Evolutionary conservation across 2,329 filamentous ascomycete species (phyloP).

Genomic region (Paracamarosporium sp.): DNA sequence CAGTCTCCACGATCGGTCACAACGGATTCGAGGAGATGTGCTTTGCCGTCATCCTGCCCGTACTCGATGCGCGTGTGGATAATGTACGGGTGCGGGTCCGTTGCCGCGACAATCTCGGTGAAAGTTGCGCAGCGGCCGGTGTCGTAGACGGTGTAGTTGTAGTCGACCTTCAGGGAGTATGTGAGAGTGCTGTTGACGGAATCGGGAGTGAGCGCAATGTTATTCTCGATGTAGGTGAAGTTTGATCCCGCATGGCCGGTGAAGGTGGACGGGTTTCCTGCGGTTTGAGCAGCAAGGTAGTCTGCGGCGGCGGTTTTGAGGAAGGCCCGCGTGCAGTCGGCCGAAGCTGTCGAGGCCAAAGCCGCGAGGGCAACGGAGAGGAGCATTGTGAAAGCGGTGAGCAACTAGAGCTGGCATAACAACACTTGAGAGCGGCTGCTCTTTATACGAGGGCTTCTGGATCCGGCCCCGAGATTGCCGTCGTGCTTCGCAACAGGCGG

Average conservation of each 20-base stretch:
- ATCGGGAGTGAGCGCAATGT: constrained; percentile 12
- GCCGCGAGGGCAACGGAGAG: neutral
- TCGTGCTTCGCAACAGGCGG: neutral
- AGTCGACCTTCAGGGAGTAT: constrained; percentile 22
- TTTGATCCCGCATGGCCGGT: neutral
- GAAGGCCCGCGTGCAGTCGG: constrained; percentile 13
- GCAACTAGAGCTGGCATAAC: neutral
- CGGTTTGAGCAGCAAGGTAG: constrained; percentile 9
- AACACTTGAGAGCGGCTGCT: neutral
- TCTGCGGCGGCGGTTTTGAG: constrained; percentile 11
- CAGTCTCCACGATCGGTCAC: constrained; percentile 36
- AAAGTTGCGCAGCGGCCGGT: constrained; percentile 31
- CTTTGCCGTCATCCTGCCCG: constrained; percentile 13
- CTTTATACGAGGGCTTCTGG: neutral
- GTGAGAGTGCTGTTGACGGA: constrained; percentile 24
- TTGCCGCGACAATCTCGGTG: constrained; percentile 30
- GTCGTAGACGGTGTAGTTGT: constrained; percentile 26
- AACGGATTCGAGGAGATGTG: constrained; percentile 26
- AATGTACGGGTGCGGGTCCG: constrained; percentile 27
- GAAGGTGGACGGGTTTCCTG: constrained; percentile 2
- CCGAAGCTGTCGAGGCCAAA: neutral
- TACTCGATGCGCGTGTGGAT: constrained; percentile 33
- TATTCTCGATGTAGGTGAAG: constrained; percentile 29
- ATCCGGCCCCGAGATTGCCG: neutral
- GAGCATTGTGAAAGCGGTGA: neutral